Base-by-base conservation (phyloP, 257 asterid genomes). In the Solanum megistacrolobum region DNA sequence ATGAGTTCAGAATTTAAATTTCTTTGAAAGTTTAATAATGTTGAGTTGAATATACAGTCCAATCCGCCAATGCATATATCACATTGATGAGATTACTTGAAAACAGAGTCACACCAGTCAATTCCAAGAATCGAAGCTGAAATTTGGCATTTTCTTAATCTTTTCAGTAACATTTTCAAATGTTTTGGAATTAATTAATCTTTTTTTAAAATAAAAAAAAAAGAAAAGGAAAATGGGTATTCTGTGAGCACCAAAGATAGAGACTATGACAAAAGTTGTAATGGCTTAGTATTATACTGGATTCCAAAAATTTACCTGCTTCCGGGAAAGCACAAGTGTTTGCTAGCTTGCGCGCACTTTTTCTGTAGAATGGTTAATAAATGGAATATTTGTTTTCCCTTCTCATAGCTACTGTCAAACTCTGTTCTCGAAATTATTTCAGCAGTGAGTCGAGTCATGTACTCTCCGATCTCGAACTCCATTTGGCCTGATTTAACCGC, bases 351-450 rank as follows among this genome's bases (percentile, higher is more conserved):
- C 6, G 99, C 95, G 13, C 94, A 94, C 11, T 92, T 94, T 7
- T 91, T 91, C 25, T 97, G 99, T 39, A 97, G 27, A 86, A 88
- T 60, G 0, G 96, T 94, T 9, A 97, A 88, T 69, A 92, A 74
- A 83, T 94, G 93, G 11, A 96, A 96, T 12, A 97, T 97, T 35
- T 94, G 94, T 86, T 93, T 94, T 25, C 99, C 99, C 87, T 97
- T 95, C 69, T 96, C 96, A 84, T 91, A 96, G 88, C 93, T 96
- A 38, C 90, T 84, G 23, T 93, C 99, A 62, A 97, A 96, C 88
- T 94, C 98, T 5, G 98, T 96, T 83, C 98, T 89, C 0, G 99
- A 94, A 65, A 97, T 97, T 11, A 97, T 96, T 76, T 95, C 99
- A 4, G 99, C 99, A 1, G 99, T 95, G 11, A 97, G 91, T 0